These are phyloP conservation scores for Hymenoscyphus salicellus DNA, from an alignment of 2,329 filamentous ascomycete genomes.

Conservation along the genomic window DNA sequence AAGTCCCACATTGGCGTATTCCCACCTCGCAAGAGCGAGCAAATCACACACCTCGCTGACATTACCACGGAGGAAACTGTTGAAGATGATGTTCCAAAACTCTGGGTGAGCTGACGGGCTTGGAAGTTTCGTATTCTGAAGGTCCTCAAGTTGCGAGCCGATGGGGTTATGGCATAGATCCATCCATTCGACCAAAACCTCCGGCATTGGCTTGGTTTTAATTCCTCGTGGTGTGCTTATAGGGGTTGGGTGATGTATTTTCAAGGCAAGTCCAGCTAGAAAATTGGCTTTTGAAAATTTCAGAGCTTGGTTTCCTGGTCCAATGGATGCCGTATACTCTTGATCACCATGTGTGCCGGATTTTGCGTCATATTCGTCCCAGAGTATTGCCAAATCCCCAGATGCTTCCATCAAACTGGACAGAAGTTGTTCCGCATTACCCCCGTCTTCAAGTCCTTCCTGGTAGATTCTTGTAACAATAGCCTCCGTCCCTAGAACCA, in stretches of 20 bases:
- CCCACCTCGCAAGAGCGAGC: constrained; percentile 74
- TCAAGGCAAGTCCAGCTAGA: constrained; percentile 73
- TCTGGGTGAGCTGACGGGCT: constrained; percentile 72
- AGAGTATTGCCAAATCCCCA: constrained; percentile 51
- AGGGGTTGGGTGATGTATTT: constrained; percentile 69
- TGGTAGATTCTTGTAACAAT: constrained; percentile 64
- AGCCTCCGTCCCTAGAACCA: constrained; percentile 74
- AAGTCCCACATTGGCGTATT: constrained; percentile 62
- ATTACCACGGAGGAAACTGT: constrained; percentile 71
- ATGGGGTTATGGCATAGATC: constrained; percentile 71
- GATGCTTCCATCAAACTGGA: constrained; percentile 52
- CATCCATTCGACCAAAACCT: constrained; percentile 80
- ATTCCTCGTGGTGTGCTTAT: constrained; percentile 20
- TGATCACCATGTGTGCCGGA: constrained; percentile 48
- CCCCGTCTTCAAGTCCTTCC: constrained; percentile 55
- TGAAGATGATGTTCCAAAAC: constrained; percentile 85
- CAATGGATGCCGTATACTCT: constrained; percentile 60
- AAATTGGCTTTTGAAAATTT: constrained; percentile 74
- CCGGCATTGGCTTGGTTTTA: constrained; percentile 60
- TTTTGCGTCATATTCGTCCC: constrained; percentile 49
- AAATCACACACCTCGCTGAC: constrained; percentile 64
- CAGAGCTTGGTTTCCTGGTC: constrained; percentile 59
- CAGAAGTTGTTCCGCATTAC: constrained; percentile 50
- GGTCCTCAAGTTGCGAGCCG: constrained; percentile 61
- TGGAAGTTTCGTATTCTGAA: constrained; percentile 58